Evolutionary conservation across 2,329 filamentous ascomycete species (phyloP), one percentile per base, ranked within the genome.

Genomic region (Fusarium humuli): DNA sequence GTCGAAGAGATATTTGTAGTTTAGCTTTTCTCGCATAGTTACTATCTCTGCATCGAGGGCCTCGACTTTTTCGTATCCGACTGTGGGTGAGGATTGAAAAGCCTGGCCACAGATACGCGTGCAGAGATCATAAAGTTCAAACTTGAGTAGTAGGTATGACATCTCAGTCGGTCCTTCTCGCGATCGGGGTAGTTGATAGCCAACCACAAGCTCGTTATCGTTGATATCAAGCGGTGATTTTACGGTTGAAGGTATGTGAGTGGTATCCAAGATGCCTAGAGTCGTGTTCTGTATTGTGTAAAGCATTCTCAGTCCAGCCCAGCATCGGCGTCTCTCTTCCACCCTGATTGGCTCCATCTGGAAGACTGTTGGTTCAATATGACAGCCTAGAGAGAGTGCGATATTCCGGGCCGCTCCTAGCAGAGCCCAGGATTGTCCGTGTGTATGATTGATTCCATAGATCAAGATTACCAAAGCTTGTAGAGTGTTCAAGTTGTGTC

Each of bases 281-380:
- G 64, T 67, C 4, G 63, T 69, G 12, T 69, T 69, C 22, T 69
- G 66, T 63, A 69, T 69, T 3, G 59, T 67, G 34, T 67, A 64
- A 14, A 69, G 56, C 63, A 67, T 69, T 5, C 64, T 63, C 7
- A 69, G 27, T 23, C 32, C 66, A n/a, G 66, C 66, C 66, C 66
- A 69, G 14, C 66, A 69, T 7, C 66, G 56, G 12, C 66, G 47
- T 12, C 66, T 61, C 40, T 69, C 63, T 41, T 69, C 63, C 5
- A 54, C 58, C 5, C 40, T 42, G 10, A 69, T 55, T 6, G 34
- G 23, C 11, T 67, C 63, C 29, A 69, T 54, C 2, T 56, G 32
- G 20, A 69, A 69, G 9, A 50, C 8, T 9, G 50, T 47, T 7
- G 66, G 66, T 13, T 69, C 57, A 13, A 69, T 32, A 10, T 69